Conservation (phyloP, 306 rosid species). For the Castanea mollissima region DNA sequence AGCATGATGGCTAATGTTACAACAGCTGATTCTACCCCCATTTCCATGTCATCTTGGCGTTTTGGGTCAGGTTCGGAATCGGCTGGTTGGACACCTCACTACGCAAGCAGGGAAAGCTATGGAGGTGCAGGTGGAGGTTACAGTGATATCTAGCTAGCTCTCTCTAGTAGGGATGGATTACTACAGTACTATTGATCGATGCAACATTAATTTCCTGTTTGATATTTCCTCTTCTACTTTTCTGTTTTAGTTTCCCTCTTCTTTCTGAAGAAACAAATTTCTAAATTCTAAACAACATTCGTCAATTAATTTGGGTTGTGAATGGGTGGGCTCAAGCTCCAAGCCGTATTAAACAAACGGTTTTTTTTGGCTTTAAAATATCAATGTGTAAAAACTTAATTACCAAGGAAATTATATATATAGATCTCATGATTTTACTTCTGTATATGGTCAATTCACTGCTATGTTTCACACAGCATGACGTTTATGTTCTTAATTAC, state of each 20-base stretch:
- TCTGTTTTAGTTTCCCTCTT: background rate
- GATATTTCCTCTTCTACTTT: background rate
- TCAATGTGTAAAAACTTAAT: background rate
- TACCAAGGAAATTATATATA: background rate
- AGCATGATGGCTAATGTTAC: constrained; percentile 11
- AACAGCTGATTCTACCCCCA: constrained; percentile 20
- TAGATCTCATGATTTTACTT: background rate
- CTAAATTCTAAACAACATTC: background rate
- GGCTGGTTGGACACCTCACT: background rate
- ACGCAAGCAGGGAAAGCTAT: background rate
- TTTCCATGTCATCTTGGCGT: constrained; percentile 19
- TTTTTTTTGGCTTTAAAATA: background rate
- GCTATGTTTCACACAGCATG: background rate
- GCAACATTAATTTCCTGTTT: background rate
- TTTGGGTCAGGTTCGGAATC: background rate
- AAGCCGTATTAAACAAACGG: background rate
- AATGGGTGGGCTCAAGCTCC: no score
- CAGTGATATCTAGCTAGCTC: constrained; percentile 15
- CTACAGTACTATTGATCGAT: background rate
- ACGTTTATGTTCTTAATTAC: background rate
- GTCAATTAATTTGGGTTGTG: background rate
- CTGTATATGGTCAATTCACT: background rate
- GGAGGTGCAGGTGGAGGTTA: background rate
- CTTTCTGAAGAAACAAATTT: background rate
- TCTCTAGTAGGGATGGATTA: background rate